Evolutionary conservation across 148 eudicot genomes (phyloP), one percentile per base, ranked within the genome.

Genomic region (Simmondsia chinensis): DNA sequence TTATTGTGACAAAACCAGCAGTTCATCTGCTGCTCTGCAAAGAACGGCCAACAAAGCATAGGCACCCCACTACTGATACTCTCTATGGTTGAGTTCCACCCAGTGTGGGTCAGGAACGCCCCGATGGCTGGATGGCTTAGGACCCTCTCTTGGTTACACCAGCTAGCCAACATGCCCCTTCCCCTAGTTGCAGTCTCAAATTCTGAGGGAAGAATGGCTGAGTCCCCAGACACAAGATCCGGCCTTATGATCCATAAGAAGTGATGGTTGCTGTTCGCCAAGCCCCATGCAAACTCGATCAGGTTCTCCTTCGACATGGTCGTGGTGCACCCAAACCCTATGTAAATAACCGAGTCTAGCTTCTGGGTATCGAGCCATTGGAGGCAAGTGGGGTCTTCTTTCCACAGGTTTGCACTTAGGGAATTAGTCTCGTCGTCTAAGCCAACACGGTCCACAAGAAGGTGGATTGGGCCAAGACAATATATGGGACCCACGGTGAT

Each of bases 91-190:
- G 77, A 71, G 30, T 66, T 71, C 77, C 65, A 71, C 8, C 76
- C 77, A 45, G 61, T 51, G 9, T 71, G 77, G 0, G 72, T 71
- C 27, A 71, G 52, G 37, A 66, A 71, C 33, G 45, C 77, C 9
- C 69, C 65, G 2, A 66, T 13, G 0, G 72, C 57, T 0, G 65
- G 45, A 33, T 71, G 77, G 3, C 18, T 12, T 4, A 71, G 36
- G 1, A 66, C 71, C 9, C 13, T 15, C 20, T 61, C 77, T 25
- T 66, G 77, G 2, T 65, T 66, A 33, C 75, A 57, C 75, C 80
- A 69, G 33, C 57, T 45, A 2, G 63, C 38, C 1, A 69, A 5
- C 3, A 74, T 19, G 0, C 80, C 72, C 22, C 72, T 41, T 0
- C 37, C 75, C 8, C 33, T 51, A 0, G 66, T 65, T 28, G 60